These are phyloP conservation scores for Ophiostoma perfectum DNA, from an alignment of 2,329 filamentous ascomycete genomes.

Conservation along the genomic window DNA sequence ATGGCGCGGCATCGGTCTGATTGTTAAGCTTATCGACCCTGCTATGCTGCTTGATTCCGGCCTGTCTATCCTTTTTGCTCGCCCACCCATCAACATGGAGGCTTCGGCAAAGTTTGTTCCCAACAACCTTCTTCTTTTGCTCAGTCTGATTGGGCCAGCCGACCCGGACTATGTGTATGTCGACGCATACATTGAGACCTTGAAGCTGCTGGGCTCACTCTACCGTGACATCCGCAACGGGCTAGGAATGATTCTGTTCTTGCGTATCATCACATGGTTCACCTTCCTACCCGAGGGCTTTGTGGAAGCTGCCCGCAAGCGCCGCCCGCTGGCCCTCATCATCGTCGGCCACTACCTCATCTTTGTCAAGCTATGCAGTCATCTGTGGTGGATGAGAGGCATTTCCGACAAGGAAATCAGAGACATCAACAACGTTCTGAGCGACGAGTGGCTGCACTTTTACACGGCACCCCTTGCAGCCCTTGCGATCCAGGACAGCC, in stretches of 20 bases:
- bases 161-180: background rate
- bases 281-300: background rate
- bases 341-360: constrained; percentile 40
- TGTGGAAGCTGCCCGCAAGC: background rate
- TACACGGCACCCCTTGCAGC: background rate
- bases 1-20: background rate
- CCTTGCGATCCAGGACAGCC: background rate
- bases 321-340: background rate
- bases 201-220: background rate
- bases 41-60: background rate
- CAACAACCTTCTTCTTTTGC: background rate
- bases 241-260: background rate
- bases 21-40: background rate
- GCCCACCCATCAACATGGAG: background rate
- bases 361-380: constrained; percentile 42
- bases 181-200: background rate
- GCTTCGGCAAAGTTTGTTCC: background rate
- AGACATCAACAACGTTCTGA: constrained; percentile 40
- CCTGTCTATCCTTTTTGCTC: background rate
- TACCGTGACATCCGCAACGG: background rate
- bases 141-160: background rate
- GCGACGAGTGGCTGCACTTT: background rate
- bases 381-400: constrained; percentile 48
- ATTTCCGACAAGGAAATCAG: constrained; percentile 44
- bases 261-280: background rate